Evolutionary conservation across 441 rosid genomes (phyloP).

Genomic region (Croton setiger): DNA sequence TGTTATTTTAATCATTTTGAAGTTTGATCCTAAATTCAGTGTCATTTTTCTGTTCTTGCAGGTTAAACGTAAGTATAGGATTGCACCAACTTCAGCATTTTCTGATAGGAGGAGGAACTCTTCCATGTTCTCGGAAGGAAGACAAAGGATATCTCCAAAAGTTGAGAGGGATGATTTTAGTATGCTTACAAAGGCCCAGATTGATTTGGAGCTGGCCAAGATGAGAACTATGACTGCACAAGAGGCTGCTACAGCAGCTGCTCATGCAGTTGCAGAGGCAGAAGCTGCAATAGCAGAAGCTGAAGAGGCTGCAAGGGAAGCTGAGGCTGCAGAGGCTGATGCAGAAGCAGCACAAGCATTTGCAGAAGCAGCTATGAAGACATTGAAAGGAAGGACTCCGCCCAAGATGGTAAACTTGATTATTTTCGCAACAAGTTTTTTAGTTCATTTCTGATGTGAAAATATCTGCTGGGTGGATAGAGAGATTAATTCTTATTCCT

Average conservation of each 20-base stretch:
- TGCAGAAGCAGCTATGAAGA: slow-evolving; percentile 79
- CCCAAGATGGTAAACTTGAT: slow-evolving; percentile 29
- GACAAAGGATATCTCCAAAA: slow-evolving; percentile 43
- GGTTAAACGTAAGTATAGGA: slow-evolving; percentile 88
- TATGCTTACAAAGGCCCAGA: slow-evolving; percentile 51
- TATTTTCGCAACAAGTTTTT: not conserved
- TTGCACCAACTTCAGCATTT: slow-evolving; percentile 46
- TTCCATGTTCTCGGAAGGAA: slow-evolving; percentile 35
- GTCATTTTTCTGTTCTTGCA: slow-evolving; percentile 25
- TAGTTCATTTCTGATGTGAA: not conserved
- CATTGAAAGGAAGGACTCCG: slow-evolving; percentile 55
- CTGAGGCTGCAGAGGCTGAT: slow-evolving; percentile 88
- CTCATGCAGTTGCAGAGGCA: slow-evolving; percentile 89
- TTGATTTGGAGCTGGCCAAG: slow-evolving; percentile 68
- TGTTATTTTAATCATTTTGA: not conserved
- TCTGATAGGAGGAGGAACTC: slow-evolving; percentile 45
- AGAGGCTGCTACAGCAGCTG: slow-evolving; percentile 89
- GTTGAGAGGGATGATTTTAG: slow-evolving; percentile 49
- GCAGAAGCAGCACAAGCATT: slow-evolving; percentile 91
- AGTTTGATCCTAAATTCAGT: not conserved
- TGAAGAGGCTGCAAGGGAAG: slow-evolving; percentile 90
- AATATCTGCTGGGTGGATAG: not conserved
- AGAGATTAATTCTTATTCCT: not conserved
- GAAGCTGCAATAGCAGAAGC: slow-evolving; percentile 87
- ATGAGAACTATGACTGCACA: slow-evolving; percentile 75